These are phyloP conservation scores for Pichia thaimueangensis DNA, from an alignment of 805 yeast species.

Conservation along the genomic window DNA sequence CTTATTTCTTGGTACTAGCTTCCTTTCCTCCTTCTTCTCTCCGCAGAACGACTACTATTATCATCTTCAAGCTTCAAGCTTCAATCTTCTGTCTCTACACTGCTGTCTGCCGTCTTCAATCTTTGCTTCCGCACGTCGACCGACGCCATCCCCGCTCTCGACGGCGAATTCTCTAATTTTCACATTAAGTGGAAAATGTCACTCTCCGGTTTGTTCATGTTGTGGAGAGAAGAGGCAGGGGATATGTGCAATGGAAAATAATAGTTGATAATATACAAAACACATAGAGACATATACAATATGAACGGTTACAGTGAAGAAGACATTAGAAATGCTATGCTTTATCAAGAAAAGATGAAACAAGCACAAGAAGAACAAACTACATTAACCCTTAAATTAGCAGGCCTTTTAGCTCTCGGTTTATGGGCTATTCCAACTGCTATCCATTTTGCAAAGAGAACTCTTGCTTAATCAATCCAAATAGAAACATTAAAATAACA, in stretches of 20 bases:
- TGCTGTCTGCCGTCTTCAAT: background rate
- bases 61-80: background rate
- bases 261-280: background rate
- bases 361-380: slow-evolving; percentile 59
- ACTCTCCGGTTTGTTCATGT: background rate
- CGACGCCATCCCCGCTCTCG: background rate
- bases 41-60: background rate
- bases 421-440: slow-evolving; percentile 55
- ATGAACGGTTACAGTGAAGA: slow-evolving; percentile 29
- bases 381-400: slow-evolving; percentile 49
- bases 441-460: slow-evolving; percentile 47
- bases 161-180: no score
- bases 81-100: background rate
- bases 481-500: no score
- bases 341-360: slow-evolving; percentile 51
- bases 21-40: background rate
- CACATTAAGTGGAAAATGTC: no score
- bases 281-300: background rate
- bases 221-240: background rate
- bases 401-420: slow-evolving; percentile 58
- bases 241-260: background rate
- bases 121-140: background rate
- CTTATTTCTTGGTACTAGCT: no score
- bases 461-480: slow-evolving; percentile 7
- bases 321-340: slow-evolving; percentile 36